Base-by-base conservation (phyloP, 352 stramenopile genomes). In the Phytophthora sp. region DNA sequence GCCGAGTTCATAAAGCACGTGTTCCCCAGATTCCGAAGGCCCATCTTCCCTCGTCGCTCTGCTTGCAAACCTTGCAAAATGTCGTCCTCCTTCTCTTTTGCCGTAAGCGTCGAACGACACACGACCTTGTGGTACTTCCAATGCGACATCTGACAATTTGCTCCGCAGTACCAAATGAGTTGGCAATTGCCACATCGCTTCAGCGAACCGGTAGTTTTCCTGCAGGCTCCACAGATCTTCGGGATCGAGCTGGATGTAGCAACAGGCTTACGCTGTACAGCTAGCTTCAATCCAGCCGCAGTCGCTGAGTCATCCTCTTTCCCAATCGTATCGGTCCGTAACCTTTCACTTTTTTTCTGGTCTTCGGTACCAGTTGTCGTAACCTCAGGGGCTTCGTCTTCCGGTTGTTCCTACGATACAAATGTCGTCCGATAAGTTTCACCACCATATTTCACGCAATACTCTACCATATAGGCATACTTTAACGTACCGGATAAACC, bases 1-100 rank as follows among this genome's bases (percentile, higher is more conserved):
- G 84, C 84, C 13, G 84, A 88, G 69, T 91, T 93, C 84, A 93
- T 91, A 62, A 93, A 93, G 56, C 84, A 93, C 46, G 84, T 93
- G 52, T 93, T 93, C 50, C 84, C 84, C 20, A 93, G 57, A 58
- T 93, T 93, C 13, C 82, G 80, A 47, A 95, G 80, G 15, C 86
- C 85, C 73, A 89, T 90, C 46, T 93, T 90, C 16, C 86, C 86
- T 33, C 84, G 80, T 13, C 86, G 79, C 58, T 92, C 86, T 31
- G 74, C 59, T 21, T 71, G 65, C 36, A 80, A 71, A 1, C 53
- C 65, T 27, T 86, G 76, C 16, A 80, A 51, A 26, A 85, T 66
- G 9, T 73, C 73, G 4, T 73, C 54, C 55, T 80, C 69, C 51
- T 86, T 89, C 41, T 87, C 69, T 13, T 80, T 68, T 29, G 31